Evolutionary conservation across 805 yeast species (phyloP).

Genomic region (Wickerhamiella nectarea): DNA sequence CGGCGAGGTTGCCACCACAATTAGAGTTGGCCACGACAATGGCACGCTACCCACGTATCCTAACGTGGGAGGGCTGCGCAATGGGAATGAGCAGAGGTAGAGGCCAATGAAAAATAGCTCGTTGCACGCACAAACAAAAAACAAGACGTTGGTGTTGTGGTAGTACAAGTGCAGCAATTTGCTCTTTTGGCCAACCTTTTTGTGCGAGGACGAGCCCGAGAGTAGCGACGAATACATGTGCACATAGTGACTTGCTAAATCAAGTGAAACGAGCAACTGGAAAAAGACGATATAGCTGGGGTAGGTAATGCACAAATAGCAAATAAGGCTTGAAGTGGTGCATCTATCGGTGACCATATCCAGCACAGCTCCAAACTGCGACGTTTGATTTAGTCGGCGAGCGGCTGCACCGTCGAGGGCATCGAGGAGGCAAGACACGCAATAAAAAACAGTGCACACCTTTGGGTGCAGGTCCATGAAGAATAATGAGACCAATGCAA

Average conservation of each 20-base stretch:
- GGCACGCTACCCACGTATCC: conserved; percentile 25
- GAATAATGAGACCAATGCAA: conserved; percentile 66
- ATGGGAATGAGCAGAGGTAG: conserved; percentile 58
- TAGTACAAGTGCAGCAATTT: conserved; percentile 73
- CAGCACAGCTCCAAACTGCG: conserved; percentile 87
- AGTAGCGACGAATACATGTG: conserved; percentile 93
- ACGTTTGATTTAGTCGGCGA: conserved; percentile 72
- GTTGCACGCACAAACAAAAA: conserved; percentile 82
- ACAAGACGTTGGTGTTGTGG: conserved; percentile 69
- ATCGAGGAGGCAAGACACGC: conserved; percentile 80
- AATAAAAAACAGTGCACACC: conserved; percentile 61
- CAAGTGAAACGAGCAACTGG: conserved; percentile 71
- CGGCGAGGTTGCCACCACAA: conserved; percentile 56
- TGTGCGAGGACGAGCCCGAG: conserved; percentile 71
- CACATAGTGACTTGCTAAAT: conserved; percentile 87
- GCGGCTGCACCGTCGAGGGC: conserved; percentile 97
- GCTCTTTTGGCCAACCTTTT: conserved; percentile 60
- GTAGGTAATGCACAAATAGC: conserved; percentile 67
- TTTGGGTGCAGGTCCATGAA: conserved; percentile 78
- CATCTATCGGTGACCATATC: conserved; percentile 99
- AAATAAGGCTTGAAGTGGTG: conserved; percentile 85
- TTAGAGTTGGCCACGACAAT: conserved; percentile 46
- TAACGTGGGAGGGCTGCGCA: conserved; percentile 30
- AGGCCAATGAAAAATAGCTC: conserved; percentile 86
- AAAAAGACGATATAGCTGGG: conserved; percentile 57